Conservation (phyloP, 2,329 filamentous ascomycete species). For the Calonectria pauciramosa region DNA sequence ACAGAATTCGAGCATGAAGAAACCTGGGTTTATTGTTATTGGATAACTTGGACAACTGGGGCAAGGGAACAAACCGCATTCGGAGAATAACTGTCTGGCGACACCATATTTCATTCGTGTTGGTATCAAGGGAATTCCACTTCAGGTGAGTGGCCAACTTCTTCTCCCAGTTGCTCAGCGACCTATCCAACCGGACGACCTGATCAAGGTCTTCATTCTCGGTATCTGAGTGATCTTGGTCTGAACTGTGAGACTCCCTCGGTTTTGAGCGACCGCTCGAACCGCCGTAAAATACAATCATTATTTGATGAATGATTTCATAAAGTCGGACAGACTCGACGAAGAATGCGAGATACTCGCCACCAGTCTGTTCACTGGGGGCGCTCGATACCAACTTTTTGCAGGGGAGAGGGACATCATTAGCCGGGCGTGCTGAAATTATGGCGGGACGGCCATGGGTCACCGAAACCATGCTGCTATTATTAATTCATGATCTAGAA, state of each 20-base stretch:
- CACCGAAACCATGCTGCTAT: conserved; percentile 50
- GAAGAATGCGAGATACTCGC: conserved; percentile 48
- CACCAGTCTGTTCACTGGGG: not conserved
- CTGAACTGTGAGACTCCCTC: conserved; percentile 13
- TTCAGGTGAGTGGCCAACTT: conserved; percentile 45
- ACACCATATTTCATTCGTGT: conserved; percentile 43
- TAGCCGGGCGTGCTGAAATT: conserved; percentile 46
- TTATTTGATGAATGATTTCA: conserved; percentile 53
- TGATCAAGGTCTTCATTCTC: conserved; percentile 47
- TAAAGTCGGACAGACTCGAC: conserved; percentile 53
- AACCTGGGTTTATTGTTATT: conserved; percentile 37
- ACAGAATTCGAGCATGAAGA: conserved; percentile 51
- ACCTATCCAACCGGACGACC: conserved; percentile 50
- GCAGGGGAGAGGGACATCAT: conserved; percentile 46
- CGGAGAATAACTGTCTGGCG: conserved; percentile 52
- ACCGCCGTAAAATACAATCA: conserved; percentile 46
- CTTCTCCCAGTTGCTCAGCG: conserved; percentile 49
- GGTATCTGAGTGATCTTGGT: conserved; percentile 11
- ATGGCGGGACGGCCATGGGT: conserved; percentile 54
- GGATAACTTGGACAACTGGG: not conserved
- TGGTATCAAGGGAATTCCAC: conserved; percentile 30
- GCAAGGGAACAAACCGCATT: conserved; percentile 44
- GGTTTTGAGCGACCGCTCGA: conserved; percentile 19
- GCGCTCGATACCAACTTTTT: not conserved
- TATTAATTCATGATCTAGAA: not conserved